Base-by-base conservation (phyloP, 2,329 filamentous ascomycete species). In the Stenocarpella maydis region DNA sequence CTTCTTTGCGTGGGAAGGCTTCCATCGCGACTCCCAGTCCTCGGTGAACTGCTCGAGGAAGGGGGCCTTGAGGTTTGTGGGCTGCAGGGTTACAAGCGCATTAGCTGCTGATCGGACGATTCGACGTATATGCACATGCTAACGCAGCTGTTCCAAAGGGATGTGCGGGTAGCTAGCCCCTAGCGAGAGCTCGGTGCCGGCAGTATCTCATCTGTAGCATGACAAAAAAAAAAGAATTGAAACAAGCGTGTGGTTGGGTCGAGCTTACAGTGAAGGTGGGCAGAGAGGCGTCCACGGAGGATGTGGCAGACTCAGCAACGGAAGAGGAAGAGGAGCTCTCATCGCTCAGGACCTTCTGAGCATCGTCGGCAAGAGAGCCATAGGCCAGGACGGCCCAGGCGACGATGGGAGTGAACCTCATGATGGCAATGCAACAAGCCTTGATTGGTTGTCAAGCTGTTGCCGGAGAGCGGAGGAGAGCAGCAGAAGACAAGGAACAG, bases 1-100 rank as follows among this genome's bases (percentile, higher is more conserved):
- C 90, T 99, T 99, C 90, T 98, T 98, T 75, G 96, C 96, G 80
- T 96, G 92, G 60, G 95, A 98, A 69, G 92, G 89, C 84, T 95
- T 94, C 96, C 96, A 99, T 84, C 95, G 88, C 74, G 88, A 85
- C 75, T 98, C 92, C 95, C 95, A 98, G 83, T 93, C 95, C 76
- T 97, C 92, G 83, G 93, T 97, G 86, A 99, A 99, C 83, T 99
- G 96, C 86, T 99, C 96, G 74, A 98, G 85, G 89, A 99, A 99
- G 71, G 94, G 93, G 75, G 91, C 96, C 85, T 98, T 96, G 78
- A 98, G 81, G 73, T 85, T 88, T 74, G 94, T 93, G 71, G 96
- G 95, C 95, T 99, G 78, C 60, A 67, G 34, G 65, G 41, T 58
- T 39, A 34, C 49, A 45, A n/a, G 31, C 17, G 26, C 1, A 14